These are phyloP conservation scores for Proteromonas lacertae DNA, from an alignment of 352 stramenopile species.

Conservation along the genomic window DNA sequence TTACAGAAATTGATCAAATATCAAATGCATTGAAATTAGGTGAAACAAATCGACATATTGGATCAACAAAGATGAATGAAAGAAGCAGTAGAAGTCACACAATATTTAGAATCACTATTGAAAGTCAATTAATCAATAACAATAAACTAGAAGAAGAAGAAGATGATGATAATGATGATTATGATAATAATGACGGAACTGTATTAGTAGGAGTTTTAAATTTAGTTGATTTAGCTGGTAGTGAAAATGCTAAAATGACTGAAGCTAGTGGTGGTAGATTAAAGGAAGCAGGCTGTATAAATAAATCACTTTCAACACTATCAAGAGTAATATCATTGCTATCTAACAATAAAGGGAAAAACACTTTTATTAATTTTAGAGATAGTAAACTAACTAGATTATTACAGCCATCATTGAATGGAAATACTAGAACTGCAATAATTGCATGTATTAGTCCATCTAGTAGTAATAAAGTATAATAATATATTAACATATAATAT, in stretches of 20 bases:
- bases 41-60: slow-evolving; percentile 45
- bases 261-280: no score
- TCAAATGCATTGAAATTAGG: no score
- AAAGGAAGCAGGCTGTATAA: no score
- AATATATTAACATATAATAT: no score
- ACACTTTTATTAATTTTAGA: slow-evolving; percentile 72
- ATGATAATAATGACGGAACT: slow-evolving; percentile 17
- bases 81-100: slow-evolving; percentile 76
- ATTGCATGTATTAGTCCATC: no score
- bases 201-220: slow-evolving; percentile 70
- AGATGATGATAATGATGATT: slow-evolving; percentile 10
- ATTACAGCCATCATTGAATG: slow-evolving; percentile 67
- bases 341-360: no score
- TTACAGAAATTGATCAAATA: slow-evolving; percentile 57
- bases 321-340: no score
- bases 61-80: slow-evolving; percentile 84
- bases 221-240: slow-evolving; percentile 84
- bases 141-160: slow-evolving; percentile 8
- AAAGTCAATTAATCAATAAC: slow-evolving; percentile 19
- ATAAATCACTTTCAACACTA: no score
- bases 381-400: slow-evolving; percentile 91
- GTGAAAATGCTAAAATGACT: no score
- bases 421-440: slow-evolving; percentile 77
- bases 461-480: no score
- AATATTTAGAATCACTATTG: slow-evolving; percentile 78